Conservation (phyloP, 2,329 filamentous ascomycete genomes). For the Botrytis byssoidea region DNA sequence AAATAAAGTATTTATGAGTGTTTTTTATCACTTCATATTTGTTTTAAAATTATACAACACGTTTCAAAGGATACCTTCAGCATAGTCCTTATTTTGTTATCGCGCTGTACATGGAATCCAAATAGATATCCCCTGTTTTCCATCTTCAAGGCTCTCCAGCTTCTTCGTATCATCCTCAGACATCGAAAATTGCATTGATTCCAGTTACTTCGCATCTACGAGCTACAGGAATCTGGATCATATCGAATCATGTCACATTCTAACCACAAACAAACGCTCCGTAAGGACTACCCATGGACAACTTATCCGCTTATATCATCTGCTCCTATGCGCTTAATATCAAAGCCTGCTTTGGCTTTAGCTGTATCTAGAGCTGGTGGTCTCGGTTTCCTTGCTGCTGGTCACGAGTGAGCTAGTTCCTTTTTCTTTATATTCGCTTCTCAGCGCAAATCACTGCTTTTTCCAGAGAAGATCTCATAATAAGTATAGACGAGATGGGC, state of each 20-base stretch:
- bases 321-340: constrained; percentile 69
- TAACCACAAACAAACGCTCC: constrained; percentile 18
- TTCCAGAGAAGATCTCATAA: neutral
- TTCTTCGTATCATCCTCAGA: neutral
- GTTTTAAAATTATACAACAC: no score
- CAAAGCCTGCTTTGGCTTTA: constrained; percentile 54
- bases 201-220: neutral
- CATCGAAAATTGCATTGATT: neutral
- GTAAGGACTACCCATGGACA: constrained; percentile 24
- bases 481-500: neutral
- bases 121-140: constrained; percentile 4
- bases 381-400: constrained; percentile 48
- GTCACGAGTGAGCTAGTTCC: constrained; percentile 34
- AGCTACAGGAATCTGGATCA: neutral
- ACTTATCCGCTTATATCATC: constrained; percentile 49
- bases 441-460: constrained; percentile 3
- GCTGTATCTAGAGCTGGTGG: constrained; percentile 57
- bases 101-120: neutral
- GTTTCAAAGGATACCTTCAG: neutral
- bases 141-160: constrained; percentile 1
- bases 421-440: neutral
- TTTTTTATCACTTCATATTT: neutral
- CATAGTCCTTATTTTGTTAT: neutral
- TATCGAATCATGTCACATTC: constrained; percentile 12
- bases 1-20: neutral